Conservation (phyloP, 257 asterid genomes). For the Cruciata laevipes region DNA sequence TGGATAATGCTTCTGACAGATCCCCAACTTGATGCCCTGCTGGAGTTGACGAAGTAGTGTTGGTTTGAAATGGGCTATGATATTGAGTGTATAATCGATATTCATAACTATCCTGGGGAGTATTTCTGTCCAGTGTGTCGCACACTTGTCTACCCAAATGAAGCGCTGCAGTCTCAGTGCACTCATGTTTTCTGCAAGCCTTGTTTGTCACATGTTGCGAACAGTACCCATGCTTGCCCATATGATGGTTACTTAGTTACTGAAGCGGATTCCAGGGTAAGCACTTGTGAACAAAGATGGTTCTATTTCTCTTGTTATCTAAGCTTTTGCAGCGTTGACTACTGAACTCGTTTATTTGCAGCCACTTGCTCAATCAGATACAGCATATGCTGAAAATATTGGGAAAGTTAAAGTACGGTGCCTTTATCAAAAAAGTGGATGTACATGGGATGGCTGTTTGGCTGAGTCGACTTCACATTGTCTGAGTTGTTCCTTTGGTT, state of each 20-base stretch:
- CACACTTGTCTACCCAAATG: constrained; percentile 80
- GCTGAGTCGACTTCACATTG: constrained; percentile 73
- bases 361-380: constrained; percentile 69
- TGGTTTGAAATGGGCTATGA: constrained; percentile 69
- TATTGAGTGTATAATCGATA: constrained; percentile 76
- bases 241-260: constrained; percentile 89
- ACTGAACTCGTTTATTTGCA: constrained; percentile 30
- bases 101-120: constrained; percentile 80
- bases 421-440: constrained; percentile 80
- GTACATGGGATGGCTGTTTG: constrained; percentile 85
- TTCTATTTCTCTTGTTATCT: constrained; percentile 11
- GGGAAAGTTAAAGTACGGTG: constrained; percentile 86
- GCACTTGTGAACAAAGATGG: not conserved
- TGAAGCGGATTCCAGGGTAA: constrained; percentile 81
- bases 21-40: constrained; percentile 12
- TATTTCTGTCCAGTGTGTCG: constrained; percentile 96
- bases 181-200: constrained; percentile 92
- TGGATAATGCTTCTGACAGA: constrained; percentile 8
- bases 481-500: constrained; percentile 68
- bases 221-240: constrained; percentile 77
- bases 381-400: constrained; percentile 59
- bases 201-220: constrained; percentile 73
- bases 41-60: constrained; percentile 12
- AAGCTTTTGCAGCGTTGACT: constrained; percentile 18
- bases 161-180: constrained; percentile 84